These are phyloP conservation scores for Leccinum incarnatum DNA, from an alignment of 768 basidiomycete genomes.

Conservation along the genomic window DNA sequence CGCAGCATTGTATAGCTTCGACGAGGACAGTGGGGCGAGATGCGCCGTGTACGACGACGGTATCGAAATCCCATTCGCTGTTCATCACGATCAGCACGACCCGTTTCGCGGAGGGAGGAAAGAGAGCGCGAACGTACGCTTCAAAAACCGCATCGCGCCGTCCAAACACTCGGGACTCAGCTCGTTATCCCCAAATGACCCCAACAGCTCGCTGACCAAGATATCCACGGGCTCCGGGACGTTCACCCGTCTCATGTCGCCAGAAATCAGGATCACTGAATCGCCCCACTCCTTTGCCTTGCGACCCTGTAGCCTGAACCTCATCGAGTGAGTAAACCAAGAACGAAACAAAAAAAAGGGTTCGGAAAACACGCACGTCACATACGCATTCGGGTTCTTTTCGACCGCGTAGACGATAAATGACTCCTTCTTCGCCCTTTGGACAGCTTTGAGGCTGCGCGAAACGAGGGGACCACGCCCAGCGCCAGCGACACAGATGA, in stretches of 20 bases:
- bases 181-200: conserved; percentile 98
- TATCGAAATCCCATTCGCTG: conserved; percentile 93
- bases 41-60: conserved; percentile 95
- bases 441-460: conserved; percentile 74
- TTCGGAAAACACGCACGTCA: conserved; percentile 64
- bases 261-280: conserved; percentile 79
- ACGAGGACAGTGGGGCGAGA: conserved; percentile 90
- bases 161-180: conserved; percentile 97
- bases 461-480: conserved; percentile 92
- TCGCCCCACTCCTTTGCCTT: conserved; percentile 80
- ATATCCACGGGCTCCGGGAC: conserved; percentile 90
- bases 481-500: conserved; percentile 91
- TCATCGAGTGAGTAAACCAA: conserved; percentile 11
- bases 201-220: conserved; percentile 91
- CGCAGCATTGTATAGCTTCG: conserved; percentile 88
- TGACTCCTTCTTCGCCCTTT: conserved; percentile 59
- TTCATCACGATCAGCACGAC: conserved; percentile 10
- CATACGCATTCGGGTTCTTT: conserved; percentile 94
- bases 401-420: conserved; percentile 82
- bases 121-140: conserved; percentile 49
- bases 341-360: conserved; percentile 5
- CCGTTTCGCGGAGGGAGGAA: neutral
- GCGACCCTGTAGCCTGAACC: conserved; percentile 74
- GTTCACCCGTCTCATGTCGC: conserved; percentile 87
- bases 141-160: conserved; percentile 90